phyloP scores from a whole-genome alignment of 345 rosid genomes.

The Ceriops decandra region DNA sequence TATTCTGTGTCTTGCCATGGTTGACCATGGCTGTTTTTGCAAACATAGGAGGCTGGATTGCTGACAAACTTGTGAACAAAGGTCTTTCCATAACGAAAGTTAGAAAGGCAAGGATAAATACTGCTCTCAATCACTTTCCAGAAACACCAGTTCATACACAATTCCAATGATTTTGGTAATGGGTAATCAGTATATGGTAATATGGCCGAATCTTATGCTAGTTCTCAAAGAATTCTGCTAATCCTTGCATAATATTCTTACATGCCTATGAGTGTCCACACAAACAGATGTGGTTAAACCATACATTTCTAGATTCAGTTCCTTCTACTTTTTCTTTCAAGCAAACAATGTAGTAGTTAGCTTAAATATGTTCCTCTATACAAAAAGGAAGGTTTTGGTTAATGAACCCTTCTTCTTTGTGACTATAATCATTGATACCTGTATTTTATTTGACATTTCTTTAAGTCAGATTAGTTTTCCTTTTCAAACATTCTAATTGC shows the following conservation, averaged over 20 bases:
- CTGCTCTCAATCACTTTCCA: neutral
- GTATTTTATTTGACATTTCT: neutral
- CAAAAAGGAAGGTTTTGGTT: neutral
- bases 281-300: too few species aligned
- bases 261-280: too few species aligned
- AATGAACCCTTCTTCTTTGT: conserved; percentile 1
- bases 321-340: neutral
- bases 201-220: neutral
- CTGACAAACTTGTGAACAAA: conserved; percentile 89
- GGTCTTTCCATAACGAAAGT: conserved; percentile 89
- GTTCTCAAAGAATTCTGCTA: neutral
- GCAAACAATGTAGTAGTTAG: neutral
- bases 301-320: too few species aligned
- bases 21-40: conserved; percentile 93
- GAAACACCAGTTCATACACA: neutral
- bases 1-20: conserved; percentile 94
- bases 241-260: too few species aligned
- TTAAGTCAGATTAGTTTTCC: neutral
- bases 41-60: conserved; percentile 97
- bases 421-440: conserved; percentile 8
- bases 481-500: conserved; percentile 29
- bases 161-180: neutral
- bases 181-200: neutral
- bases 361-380: neutral
- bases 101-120: conserved; percentile 67